Conservation (phyloP, 2,329 filamentous ascomycete genomes). For the Aspergillus quadrilineatus region DNA sequence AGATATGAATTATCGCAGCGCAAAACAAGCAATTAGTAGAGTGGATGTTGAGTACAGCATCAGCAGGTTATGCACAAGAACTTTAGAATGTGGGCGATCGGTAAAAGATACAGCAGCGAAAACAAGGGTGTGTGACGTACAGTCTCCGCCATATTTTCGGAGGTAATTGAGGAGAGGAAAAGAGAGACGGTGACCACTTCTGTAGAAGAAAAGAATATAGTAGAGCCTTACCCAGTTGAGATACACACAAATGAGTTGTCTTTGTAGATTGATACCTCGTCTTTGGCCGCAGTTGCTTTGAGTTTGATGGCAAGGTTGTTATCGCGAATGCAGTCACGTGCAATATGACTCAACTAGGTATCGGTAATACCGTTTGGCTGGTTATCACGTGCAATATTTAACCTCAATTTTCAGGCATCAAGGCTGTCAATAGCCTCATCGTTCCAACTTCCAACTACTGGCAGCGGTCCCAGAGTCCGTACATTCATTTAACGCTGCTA, state of each 20-base stretch:
- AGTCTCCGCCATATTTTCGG: conserved; percentile 41
- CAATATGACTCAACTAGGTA: conserved; percentile 20
- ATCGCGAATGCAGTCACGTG: conserved; percentile 20
- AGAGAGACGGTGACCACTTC: background rate
- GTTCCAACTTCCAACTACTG: background rate
- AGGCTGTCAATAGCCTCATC: conserved; percentile 1
- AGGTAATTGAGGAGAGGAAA: conserved; percentile 3
- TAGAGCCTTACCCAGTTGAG: conserved; percentile 10
- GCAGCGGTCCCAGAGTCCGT: background rate
- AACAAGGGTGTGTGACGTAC: conserved; percentile 41
- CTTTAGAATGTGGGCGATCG: conserved; percentile 38
- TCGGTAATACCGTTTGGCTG: conserved; percentile 3
- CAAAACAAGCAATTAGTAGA: conserved; percentile 17
- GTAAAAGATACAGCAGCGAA: conserved; percentile 32
- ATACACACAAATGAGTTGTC: background rate
- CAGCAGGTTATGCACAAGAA: conserved; percentile 33
- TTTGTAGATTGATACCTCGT: conserved; percentile 7
- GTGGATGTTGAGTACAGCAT: conserved; percentile 19
- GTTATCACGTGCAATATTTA: conserved; percentile 9
- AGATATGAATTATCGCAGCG: background rate
- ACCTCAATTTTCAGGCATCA: conserved; percentile 4
- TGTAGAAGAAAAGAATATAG: conserved; percentile 2
- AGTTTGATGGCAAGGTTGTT: conserved; percentile 24
- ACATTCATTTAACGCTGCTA: conserved; percentile 23
- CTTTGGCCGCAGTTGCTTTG: conserved; percentile 10